phyloP scores from a whole-genome alignment of 768 basidiomycete genomes.

The Kockovaella imperatae region DNA sequence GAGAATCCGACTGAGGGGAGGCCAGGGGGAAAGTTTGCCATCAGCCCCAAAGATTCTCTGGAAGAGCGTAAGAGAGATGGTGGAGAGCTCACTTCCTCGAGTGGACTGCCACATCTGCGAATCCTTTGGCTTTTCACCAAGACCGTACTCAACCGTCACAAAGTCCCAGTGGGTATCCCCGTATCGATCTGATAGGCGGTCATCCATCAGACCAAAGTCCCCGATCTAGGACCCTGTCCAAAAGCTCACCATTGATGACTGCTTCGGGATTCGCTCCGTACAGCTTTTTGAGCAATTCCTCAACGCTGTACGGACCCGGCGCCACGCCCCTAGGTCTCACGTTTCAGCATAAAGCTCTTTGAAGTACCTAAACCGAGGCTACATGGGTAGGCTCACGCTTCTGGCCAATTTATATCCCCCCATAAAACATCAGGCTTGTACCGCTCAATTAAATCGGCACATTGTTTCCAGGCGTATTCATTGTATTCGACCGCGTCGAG shows the following conservation, averaged over 20 bases:
- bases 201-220: not conserved
- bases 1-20: not conserved
- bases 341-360: too few species aligned
- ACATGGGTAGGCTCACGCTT: not conserved
- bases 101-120: not conserved
- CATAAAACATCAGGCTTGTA: not conserved
- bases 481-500: not conserved
- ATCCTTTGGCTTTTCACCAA: not conserved
- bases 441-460: not conserved
- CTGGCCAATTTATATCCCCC: not conserved
- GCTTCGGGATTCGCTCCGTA: not conserved
- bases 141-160: not conserved
- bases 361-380: not conserved
- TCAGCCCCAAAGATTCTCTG: too few species aligned
- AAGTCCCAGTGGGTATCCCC: not conserved
- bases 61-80: not conserved
- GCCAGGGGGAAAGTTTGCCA: too few species aligned
- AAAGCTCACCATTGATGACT: constrained; percentile 1
- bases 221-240: too few species aligned
- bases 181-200: not conserved
- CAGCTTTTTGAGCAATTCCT: not conserved
- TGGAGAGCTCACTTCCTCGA: not conserved
- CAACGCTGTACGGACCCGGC: not conserved
- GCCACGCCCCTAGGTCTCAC: not conserved
- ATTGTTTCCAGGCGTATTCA: not conserved